phyloP scores from a whole-genome alignment of 257 asterid genomes.

The Nicotiana otophora region DNA sequence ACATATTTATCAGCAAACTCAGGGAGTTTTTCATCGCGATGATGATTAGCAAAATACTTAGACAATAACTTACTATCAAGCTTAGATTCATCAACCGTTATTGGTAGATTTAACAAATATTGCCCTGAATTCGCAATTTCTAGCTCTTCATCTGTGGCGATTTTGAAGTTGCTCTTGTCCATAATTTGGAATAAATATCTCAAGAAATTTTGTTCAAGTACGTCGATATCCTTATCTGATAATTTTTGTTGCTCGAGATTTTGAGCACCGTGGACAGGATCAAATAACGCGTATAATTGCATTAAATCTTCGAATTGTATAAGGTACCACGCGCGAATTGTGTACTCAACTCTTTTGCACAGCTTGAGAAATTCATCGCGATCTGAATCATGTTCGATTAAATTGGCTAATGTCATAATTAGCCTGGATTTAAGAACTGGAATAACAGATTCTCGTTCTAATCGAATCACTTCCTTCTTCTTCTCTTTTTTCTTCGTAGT shows the following conservation, averaged over 20 bases:
- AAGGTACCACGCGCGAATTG: conserved; percentile 92
- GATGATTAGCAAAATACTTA: conserved; percentile 57
- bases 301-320: conserved; percentile 96
- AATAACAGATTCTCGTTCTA: conserved; percentile 88
- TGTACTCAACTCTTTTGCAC: conserved; percentile 92
- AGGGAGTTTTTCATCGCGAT: conserved; percentile 62
- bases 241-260: conserved; percentile 85
- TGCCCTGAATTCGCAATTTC: conserved; percentile 86
- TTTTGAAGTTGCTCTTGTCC: conserved; percentile 92
- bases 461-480: conserved; percentile 69
- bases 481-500: conserved; percentile 11
- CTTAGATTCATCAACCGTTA: conserved; percentile 86
- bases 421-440: conserved; percentile 92
- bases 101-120: conserved; percentile 89
- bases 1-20: conserved; percentile 87
- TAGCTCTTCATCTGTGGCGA: conserved; percentile 77
- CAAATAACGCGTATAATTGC: conserved; percentile 94
- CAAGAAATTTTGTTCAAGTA: conserved; percentile 81
- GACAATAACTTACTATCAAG: conserved; percentile 73
- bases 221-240: conserved; percentile 54
- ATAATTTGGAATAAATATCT: conserved; percentile 78
- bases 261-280: conserved; percentile 77
- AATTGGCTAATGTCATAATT: conserved; percentile 76
- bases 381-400: conserved; percentile 77
- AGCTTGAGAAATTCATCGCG: conserved; percentile 87